These are phyloP conservation scores for Fusarium hostae DNA, from an alignment of 2,329 filamentous ascomycete genomes.

Conservation along the genomic window DNA sequence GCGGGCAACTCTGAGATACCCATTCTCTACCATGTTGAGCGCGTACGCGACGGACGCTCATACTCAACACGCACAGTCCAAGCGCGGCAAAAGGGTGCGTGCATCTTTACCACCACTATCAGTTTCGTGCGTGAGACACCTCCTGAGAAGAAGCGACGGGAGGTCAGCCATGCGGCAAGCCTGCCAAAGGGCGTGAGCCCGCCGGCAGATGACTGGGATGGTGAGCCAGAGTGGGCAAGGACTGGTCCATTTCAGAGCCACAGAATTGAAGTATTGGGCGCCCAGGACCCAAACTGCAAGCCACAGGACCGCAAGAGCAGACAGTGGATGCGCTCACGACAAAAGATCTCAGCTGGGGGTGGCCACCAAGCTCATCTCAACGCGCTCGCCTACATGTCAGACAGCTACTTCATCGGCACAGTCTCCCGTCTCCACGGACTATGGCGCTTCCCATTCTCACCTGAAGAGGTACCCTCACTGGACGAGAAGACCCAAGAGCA, in stretches of 20 bases:
- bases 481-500: constrained; percentile 54
- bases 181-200: constrained; percentile 61
- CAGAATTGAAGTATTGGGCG: constrained; percentile 53
- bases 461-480: constrained; percentile 64
- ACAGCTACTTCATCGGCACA: constrained; percentile 93
- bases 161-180: constrained; percentile 72
- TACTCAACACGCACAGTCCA: constrained; percentile 97
- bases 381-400: constrained; percentile 92
- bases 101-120: constrained; percentile 96
- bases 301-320: constrained; percentile 75
- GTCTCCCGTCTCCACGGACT: constrained; percentile 83
- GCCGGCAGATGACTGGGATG: constrained; percentile 54
- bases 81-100: constrained; percentile 85
- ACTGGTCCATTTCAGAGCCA: constrained; percentile 62
- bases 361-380: constrained; percentile 84
- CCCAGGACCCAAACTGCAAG: constrained; percentile 55
- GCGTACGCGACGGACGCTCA: constrained; percentile 87
- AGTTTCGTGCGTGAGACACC: constrained; percentile 80
- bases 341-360: constrained; percentile 76
- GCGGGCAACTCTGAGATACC: constrained; percentile 87
- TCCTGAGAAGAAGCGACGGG: constrained; percentile 63
- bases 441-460: constrained; percentile 73
- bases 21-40: constrained; percentile 94
- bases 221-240: constrained; percentile 61
- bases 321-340: constrained; percentile 80